Evolutionary conservation across 2,329 filamentous ascomycete genomes (phyloP), one percentile per base, ranked within the genome.

Genomic region (Xylaria multiplex): DNA sequence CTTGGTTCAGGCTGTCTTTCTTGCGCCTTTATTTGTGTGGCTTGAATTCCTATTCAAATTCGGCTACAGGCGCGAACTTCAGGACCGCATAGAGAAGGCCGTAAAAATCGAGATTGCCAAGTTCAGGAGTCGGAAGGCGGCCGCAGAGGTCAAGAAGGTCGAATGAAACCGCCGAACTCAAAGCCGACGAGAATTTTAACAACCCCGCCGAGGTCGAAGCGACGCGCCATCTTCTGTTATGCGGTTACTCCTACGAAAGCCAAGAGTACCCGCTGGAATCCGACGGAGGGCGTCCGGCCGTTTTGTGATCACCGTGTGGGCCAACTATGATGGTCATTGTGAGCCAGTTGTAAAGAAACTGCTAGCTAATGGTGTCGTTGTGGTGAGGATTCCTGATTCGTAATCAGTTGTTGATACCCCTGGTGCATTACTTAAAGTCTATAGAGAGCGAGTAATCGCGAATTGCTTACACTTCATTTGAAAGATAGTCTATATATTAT

Each of bases 1-100:
- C 75, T 81, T 98, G 48, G 85, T 96, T 54, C 96, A 98, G 80
- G 94, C 96, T 32, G 79, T 98, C 70, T 95, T 98, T 75, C 85
- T 98, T 27, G 96, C 96, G 0, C 96, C 96, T 8, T 91, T 99
- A 75, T 99, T 98, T 74, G 95, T 98, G 65, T 99, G 96, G 92
- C 91, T 99, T 73, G 94, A 98, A 82, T 81, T 96, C 27, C 85
- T 99, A 30, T 99, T 99, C 83, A 89, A 85, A 74, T 87, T 96
- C 57, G 96, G 96, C 55, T 99, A 98, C 80, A 88, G 96, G 66
- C 92, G 90, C 1, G 93, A 97, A 78, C 83, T 99, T 72, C 93
- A 95, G 81, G 85, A 86, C 67, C 88, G 95, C 57, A 88, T 98
- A 50, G 88, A 95, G 68, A 89, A 90, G 77, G 88, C 86, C 43